Percentiles rank a stretch among this genome's conserved stretches.
Conservation (phyloP, 2,329 filamentous ascomycete genomes). For the Shiraia sp. region DNA sequence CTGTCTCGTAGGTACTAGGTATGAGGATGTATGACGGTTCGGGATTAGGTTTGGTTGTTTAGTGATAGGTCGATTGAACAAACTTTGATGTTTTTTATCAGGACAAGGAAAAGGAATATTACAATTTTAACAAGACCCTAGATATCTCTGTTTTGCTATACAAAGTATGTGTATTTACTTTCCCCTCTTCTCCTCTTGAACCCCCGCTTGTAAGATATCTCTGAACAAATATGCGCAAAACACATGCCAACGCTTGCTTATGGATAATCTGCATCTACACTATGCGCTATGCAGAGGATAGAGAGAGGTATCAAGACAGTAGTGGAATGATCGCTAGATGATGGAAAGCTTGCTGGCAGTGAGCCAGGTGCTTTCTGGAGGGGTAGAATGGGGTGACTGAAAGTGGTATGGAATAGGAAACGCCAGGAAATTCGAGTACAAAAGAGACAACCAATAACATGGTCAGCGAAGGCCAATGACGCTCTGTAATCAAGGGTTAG, state of each 20-base stretch:
- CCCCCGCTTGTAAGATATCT: constrained; percentile 5
- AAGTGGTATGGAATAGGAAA: constrained; percentile 1
- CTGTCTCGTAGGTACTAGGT: too few relatives aligned
- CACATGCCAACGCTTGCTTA: constrained; percentile 9
- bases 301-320: constrained; percentile 35
- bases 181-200: background rate
- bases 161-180: constrained; percentile 17
- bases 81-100: too few relatives aligned
- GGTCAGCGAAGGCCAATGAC: constrained; percentile 78
- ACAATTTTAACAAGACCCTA: constrained; percentile 16
- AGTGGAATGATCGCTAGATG: constrained; percentile 12
- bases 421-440: too few relatives aligned
- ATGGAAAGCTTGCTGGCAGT: too few relatives aligned
- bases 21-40: too few relatives aligned
- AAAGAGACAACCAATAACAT: constrained; percentile 13
- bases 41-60: too few relatives aligned
- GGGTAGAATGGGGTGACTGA: too few relatives aligned
- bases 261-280: constrained; percentile 28
- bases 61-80: too few relatives aligned
- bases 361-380: too few relatives aligned
- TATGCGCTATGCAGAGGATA: constrained; percentile 14
- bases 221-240: background rate
- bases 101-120: constrained; percentile 13
- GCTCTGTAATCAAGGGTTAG: constrained; percentile 57
- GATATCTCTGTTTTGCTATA: constrained; percentile 11